Conservation (phyloP, 1,284 basidiomycete species). For the Ganoderma lucidum region DNA sequence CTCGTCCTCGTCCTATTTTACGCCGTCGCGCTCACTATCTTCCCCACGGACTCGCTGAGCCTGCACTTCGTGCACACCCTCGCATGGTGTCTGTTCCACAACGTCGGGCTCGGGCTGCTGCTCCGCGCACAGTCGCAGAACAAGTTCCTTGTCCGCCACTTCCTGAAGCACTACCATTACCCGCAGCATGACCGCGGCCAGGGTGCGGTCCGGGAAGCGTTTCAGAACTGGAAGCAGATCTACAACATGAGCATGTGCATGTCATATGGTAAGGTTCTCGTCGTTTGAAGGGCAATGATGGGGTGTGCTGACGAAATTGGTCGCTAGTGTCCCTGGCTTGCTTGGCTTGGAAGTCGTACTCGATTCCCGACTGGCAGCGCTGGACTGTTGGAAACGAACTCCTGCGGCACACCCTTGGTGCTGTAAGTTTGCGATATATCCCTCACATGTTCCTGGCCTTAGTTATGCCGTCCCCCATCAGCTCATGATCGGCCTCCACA, state of each 20-base stretch:
- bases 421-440: slow-evolving; percentile 54
- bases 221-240: slow-evolving; percentile 92
- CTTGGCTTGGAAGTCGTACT: slow-evolving; percentile 89
- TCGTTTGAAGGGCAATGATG: background rate
- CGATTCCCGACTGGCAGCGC: slow-evolving; percentile 64
- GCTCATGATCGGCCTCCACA: slow-evolving; percentile 88
- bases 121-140: slow-evolving; percentile 85
- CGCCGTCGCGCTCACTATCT: slow-evolving; percentile 42
- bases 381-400: slow-evolving; percentile 94
- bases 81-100: slow-evolving; percentile 89
- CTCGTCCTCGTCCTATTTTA: slow-evolving; percentile 55
- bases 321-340: slow-evolving; percentile 77
- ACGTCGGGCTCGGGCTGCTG: slow-evolving; percentile 86
- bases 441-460: background rate
- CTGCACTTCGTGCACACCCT: slow-evolving; percentile 88
- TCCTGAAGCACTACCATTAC: slow-evolving; percentile 92
- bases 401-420: slow-evolving; percentile 87
- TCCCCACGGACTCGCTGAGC: slow-evolving; percentile 52
- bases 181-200: slow-evolving; percentile 63
- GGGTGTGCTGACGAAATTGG: background rate
- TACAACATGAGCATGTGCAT: slow-evolving; percentile 95
- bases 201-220: slow-evolving; percentile 90
- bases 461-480: slow-evolving; percentile 40
- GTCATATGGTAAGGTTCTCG: slow-evolving; percentile 80
- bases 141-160: slow-evolving; percentile 95